These are phyloP conservation scores for Candida coquimbonensis DNA, from an alignment of 805 yeast species.

Conservation along the genomic window DNA sequence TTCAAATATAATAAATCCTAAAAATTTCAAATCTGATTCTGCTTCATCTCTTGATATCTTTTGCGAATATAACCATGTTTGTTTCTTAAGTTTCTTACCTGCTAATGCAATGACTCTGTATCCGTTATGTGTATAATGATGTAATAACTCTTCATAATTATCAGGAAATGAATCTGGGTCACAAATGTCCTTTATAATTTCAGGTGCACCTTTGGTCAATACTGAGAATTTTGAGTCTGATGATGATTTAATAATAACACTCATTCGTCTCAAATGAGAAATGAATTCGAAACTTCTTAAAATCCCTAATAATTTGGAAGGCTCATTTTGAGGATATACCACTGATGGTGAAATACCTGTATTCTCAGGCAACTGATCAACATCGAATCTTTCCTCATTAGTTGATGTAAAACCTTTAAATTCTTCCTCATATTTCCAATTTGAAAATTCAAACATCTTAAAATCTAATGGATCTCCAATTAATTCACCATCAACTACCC, in stretches of 20 bases:
- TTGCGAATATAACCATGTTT: slow-evolving; percentile 44
- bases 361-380: slow-evolving; percentile 34
- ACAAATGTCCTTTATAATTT: slow-evolving; percentile 78
- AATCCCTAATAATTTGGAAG: slow-evolving; percentile 35
- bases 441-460: slow-evolving; percentile 89
- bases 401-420: slow-evolving; percentile 33
- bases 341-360: slow-evolving; percentile 41
- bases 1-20: slow-evolving; percentile 90
- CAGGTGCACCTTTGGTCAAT: slow-evolving; percentile 96
- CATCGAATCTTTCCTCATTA: slow-evolving; percentile 32
- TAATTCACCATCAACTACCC: slow-evolving; percentile 68
- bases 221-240: slow-evolving; percentile 35
- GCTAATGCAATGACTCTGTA: slow-evolving; percentile 96
- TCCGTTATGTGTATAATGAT: slow-evolving; percentile 87
- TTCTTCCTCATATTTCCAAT: slow-evolving; percentile 71
- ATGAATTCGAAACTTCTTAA: slow-evolving; percentile 71
- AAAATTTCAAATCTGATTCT: slow-evolving; percentile 63
- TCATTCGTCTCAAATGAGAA: slow-evolving; percentile 83
- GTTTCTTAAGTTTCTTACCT: slow-evolving; percentile 41
- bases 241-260: slow-evolving; percentile 56
- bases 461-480: slow-evolving; percentile 92
- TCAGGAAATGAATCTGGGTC: slow-evolving; percentile 61
- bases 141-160: slow-evolving; percentile 65
- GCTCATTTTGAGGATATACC: slow-evolving; percentile 38
- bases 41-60: slow-evolving; percentile 52